phyloP scores from a whole-genome alignment of 805 yeast genomes.

The Naumovozyma castellii region DNA sequence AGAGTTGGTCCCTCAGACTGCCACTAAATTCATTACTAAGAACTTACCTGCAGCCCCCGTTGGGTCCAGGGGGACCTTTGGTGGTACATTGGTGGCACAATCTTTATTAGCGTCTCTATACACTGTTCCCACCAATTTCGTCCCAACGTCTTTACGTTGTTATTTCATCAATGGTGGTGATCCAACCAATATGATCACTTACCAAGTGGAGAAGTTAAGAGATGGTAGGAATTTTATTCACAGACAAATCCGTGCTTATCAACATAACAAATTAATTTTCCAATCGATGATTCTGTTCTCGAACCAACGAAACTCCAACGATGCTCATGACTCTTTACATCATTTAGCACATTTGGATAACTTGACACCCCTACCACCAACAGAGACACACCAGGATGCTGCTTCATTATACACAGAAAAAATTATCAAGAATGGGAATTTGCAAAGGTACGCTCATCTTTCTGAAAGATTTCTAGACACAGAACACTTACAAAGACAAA shows the following conservation, averaged over 20 bases:
- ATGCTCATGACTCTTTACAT: constrained; percentile 9
- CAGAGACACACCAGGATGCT: constrained; percentile 15
- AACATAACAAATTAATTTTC: constrained; percentile 42
- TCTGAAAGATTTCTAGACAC: constrained; percentile 6
- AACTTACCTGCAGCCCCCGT: constrained; percentile 32
- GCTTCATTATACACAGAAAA: constrained; percentile 13
- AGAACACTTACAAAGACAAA: constrained; percentile 11
- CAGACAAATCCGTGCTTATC: constrained; percentile 46
- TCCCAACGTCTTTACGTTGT: constrained; percentile 54
- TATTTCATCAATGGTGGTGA: constrained; percentile 52
- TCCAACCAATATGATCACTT: constrained; percentile 37
- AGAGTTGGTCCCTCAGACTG: constrained; percentile 13
- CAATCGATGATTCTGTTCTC: constrained; percentile 44
- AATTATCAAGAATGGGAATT: constrained; percentile 9
- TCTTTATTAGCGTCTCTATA: constrained; percentile 50
- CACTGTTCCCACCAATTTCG: constrained; percentile 38
- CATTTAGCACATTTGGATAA: constrained; percentile 6
- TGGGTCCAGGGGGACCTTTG: constrained; percentile 59
- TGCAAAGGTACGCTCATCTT: constrained; percentile 4
- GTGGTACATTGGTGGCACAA: constrained; percentile 63
- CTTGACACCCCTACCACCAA: constrained; percentile 31
- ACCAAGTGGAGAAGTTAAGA: constrained; percentile 43
- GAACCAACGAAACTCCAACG: constrained; percentile 2
- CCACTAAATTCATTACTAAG: constrained; percentile 17
- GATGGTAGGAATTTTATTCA: constrained; percentile 46